Evolutionary conservation across 176 grass and related monocot species (phyloP).

Genomic region (Urochloa ruziziensis): DNA sequence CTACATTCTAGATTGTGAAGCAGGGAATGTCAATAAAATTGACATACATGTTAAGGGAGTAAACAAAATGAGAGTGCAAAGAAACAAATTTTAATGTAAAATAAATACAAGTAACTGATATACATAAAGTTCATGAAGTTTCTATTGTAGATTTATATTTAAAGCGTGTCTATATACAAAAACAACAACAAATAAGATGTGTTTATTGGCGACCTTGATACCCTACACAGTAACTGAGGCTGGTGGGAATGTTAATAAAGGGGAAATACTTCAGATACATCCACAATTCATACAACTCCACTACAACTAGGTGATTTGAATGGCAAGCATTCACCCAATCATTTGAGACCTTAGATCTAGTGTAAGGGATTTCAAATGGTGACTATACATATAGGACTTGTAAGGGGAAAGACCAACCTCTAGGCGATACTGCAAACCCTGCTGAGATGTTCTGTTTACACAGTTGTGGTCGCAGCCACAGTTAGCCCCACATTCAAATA

Average conservation of each 20-base stretch:
- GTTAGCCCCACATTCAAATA: constrained; percentile 82
- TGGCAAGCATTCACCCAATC: background rate
- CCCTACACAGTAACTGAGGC: background rate
- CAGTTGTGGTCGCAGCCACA: constrained; percentile 66
- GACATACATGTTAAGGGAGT: background rate
- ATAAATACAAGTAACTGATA: background rate
- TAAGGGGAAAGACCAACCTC: constrained; percentile 56
- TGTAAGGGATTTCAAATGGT: background rate
- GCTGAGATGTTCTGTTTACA: constrained; percentile 86
- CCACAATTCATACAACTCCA: background rate
- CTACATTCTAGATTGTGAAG: background rate
- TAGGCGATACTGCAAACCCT: constrained; percentile 72
- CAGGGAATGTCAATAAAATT: background rate
- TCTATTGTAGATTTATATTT: background rate
- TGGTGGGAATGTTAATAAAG: background rate
- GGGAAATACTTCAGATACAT: too few species aligned
- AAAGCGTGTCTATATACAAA: too few species aligned
- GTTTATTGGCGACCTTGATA: background rate
- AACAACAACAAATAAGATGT: background rate
- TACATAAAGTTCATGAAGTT: background rate
- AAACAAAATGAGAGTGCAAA: background rate
- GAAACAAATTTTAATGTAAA: background rate
- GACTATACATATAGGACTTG: background rate
- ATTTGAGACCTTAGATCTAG: background rate
- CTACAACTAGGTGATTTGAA: background rate